phyloP scores from a whole-genome alignment of 331 rosid genomes.

The Pyrus hybrid region DNA sequence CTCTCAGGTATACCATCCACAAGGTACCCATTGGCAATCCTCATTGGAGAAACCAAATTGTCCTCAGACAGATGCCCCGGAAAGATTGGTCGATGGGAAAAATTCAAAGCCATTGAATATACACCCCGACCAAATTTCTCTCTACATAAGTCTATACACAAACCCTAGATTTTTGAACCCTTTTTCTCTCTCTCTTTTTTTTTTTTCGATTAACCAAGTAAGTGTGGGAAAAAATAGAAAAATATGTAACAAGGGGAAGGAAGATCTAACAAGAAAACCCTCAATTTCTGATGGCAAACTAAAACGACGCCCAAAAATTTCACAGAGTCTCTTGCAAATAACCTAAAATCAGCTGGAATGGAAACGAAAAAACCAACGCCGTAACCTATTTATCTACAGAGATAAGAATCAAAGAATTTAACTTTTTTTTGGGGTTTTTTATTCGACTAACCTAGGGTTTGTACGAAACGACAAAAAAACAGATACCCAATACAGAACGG shows the following conservation, averaged over 20 bases:
- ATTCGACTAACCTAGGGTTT: slow-evolving; percentile 16
- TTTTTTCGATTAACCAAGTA: neutral
- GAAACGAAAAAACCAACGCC: slow-evolving; percentile 1
- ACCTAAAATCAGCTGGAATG: slow-evolving; percentile 21
- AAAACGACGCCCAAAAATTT: slow-evolving; percentile 91
- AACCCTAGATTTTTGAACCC: slow-evolving; percentile 23
- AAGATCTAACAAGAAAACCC: slow-evolving; percentile 69
- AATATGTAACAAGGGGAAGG: neutral
- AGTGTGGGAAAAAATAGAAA: neutral
- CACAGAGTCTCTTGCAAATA: slow-evolving; percentile 61
- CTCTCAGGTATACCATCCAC: slow-evolving; percentile 53
- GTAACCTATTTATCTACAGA: slow-evolving; percentile 31
- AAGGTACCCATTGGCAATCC: slow-evolving; percentile 55
- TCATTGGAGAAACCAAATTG: slow-evolving; percentile 49
- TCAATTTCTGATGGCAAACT: slow-evolving; percentile 84
- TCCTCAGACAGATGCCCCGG: slow-evolving; percentile 56
- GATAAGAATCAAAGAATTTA: slow-evolving; percentile 26
- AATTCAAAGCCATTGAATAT: slow-evolving; percentile 71
- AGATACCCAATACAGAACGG: neutral
- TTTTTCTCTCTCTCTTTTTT: neutral
- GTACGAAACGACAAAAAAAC: neutral
- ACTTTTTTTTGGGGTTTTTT: neutral
- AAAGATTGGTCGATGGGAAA: slow-evolving; percentile 58
- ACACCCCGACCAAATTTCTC: slow-evolving; percentile 15
- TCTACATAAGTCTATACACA: neutral